Evolutionary conservation across 257 asterid genomes (phyloP).

Genomic region (Ilex asprella): DNA sequence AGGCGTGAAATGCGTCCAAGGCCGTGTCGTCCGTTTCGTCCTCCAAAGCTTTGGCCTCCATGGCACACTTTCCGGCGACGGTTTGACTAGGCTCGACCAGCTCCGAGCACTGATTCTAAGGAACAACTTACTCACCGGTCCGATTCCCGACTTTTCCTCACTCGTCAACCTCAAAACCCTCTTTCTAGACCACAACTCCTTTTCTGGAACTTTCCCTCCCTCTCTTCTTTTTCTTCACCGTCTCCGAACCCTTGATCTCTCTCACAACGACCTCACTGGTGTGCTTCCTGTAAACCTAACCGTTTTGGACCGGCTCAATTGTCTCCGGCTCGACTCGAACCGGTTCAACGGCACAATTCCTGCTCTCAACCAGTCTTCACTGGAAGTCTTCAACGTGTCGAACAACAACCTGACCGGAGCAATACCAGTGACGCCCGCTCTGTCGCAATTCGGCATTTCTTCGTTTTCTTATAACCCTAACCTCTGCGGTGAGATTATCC

Average conservation of each 20-base stretch:
- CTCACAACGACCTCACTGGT: slow-evolving; percentile 60
- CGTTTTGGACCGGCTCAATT: slow-evolving; percentile 47
- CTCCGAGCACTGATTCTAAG: slow-evolving; percentile 66
- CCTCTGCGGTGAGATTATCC: slow-evolving; percentile 72
- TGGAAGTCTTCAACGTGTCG: slow-evolving; percentile 51
- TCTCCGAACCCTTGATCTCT: slow-evolving; percentile 51
- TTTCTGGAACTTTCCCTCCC: slow-evolving; percentile 57
- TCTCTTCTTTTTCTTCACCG: slow-evolving; percentile 50
- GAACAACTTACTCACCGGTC: slow-evolving; percentile 77
- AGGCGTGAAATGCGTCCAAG: slow-evolving; percentile 85
- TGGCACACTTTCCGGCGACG: slow-evolving; percentile 46
- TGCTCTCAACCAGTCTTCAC: slow-evolving; percentile 56
- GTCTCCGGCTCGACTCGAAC: slow-evolving; percentile 75
- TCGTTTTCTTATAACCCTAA: slow-evolving; percentile 58
- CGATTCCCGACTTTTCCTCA: slow-evolving; percentile 64
- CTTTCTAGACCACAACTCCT: slow-evolving; percentile 58
- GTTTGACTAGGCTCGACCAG: slow-evolving; percentile 64
- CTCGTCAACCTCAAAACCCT: slow-evolving; percentile 58
- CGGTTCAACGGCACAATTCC: slow-evolving; percentile 61
- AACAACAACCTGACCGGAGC: slow-evolving; percentile 68
- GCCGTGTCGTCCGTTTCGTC: slow-evolving; percentile 73
- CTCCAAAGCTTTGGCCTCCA: slow-evolving; percentile 51
- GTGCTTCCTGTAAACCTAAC: slow-evolving; percentile 39
- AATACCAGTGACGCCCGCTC: slow-evolving; percentile 62
- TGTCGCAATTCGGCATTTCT: slow-evolving; percentile 40